Percentiles rank a stretch among this genome's conserved stretches.
Evolutionary conservation across 495 filamentous ascomycete species (phyloP).

Genomic region (Arthonia radiata): DNA sequence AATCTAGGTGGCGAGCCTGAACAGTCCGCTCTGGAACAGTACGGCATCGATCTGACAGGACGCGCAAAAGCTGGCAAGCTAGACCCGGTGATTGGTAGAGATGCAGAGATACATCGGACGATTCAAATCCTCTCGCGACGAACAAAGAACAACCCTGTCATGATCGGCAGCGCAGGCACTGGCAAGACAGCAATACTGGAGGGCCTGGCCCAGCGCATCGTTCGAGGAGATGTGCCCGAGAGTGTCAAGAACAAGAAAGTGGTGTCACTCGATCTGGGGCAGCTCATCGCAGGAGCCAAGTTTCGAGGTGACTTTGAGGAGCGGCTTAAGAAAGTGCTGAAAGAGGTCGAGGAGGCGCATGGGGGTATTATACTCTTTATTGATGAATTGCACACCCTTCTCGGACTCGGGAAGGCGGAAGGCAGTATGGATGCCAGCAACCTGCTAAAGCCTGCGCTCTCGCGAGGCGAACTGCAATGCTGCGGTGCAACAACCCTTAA

Average conservation of each 20-base stretch:
- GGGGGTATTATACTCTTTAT: conserved; percentile 85
- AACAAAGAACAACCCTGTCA: conserved; percentile 91
- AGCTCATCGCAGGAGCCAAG: conserved; percentile 84
- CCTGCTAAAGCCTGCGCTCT: conserved; percentile 78
- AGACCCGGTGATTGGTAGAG: conserved; percentile 85
- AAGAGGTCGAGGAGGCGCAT: conserved; percentile 70
- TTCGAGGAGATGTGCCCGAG: conserved; percentile 80
- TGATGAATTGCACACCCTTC: conserved; percentile 77
- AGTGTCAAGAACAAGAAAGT: conserved; percentile 90
- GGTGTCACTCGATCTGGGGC: conserved; percentile 64
- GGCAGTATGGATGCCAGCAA: conserved; percentile 94
- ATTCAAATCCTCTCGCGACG: conserved; percentile 81
- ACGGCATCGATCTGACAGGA: conserved; percentile 71
- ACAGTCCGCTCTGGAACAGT: conserved; percentile 72
- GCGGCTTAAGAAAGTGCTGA: conserved; percentile 67
- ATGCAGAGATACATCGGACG: conserved; percentile 73
- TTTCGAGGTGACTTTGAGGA: conserved; percentile 95
- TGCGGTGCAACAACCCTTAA: conserved; percentile 83
- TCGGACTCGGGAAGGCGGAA: conserved; percentile 83
- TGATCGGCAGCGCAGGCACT: conserved; percentile 79
- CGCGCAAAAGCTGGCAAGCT: conserved; percentile 71
- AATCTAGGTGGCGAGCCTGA: conserved; percentile 50
- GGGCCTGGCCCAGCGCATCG: conserved; percentile 75
- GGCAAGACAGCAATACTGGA: conserved; percentile 92
- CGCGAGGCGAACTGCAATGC: conserved; percentile 79